phyloP scores from a whole-genome alignment of 1,139 yeast genomes.

The Suzukiozyma palmioleophila region DNA sequence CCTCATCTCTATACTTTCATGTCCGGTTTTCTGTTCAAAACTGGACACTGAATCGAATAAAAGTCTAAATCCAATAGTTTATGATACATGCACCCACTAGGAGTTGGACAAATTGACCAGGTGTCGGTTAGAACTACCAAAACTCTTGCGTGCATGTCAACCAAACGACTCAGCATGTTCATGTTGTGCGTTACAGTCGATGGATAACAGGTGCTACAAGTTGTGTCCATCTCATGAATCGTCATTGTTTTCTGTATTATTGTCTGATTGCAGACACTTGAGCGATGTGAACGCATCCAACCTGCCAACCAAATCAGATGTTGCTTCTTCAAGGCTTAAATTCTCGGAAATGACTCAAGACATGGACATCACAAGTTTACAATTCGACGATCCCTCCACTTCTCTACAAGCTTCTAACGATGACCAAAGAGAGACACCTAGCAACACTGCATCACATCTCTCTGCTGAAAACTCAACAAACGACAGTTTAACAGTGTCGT shows the following conservation, averaged over 20 bases:
- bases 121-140: neutral
- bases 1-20: neutral
- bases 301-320: constrained; percentile 44
- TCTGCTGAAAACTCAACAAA: too few relatives aligned
- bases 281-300: constrained; percentile 49
- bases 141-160: constrained; percentile 41
- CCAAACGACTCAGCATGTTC: constrained; percentile 53
- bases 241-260: constrained; percentile 42
- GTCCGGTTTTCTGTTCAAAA: neutral
- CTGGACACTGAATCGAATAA: neutral
- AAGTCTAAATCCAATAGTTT: neutral
- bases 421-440: too few relatives aligned
- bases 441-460: too few relatives aligned
- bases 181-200: constrained; percentile 50
- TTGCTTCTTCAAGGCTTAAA: neutral
- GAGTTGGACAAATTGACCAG: neutral
- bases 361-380: neutral
- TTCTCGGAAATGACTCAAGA: neutral
- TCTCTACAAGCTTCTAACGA: too few relatives aligned
- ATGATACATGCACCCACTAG: neutral
- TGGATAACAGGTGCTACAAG: constrained; percentile 41
- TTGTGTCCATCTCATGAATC: constrained; percentile 48
- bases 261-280: constrained; percentile 40
- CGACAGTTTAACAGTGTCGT: too few relatives aligned
- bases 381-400: neutral